Evolutionary conservation across 495 filamentous ascomycete species (phyloP).

Genomic region (Tuber aestivum): DNA sequence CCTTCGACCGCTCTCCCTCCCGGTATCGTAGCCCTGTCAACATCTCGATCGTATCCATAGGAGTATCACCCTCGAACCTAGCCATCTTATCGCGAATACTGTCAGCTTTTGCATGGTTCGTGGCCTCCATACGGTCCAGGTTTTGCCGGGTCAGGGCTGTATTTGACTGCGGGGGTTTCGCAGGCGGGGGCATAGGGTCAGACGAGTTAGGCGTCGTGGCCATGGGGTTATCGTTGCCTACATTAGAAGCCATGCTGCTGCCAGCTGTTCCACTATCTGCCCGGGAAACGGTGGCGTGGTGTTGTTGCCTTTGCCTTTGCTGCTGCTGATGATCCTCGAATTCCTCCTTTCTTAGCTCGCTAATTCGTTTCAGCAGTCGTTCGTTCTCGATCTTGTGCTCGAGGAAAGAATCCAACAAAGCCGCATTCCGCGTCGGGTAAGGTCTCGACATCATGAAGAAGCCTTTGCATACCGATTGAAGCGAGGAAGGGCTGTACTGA

Average conservation of each 20-base stretch:
- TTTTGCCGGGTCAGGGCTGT: conserved; percentile 67
- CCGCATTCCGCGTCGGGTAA: conserved; percentile 81
- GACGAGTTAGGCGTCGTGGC: conserved; percentile 35
- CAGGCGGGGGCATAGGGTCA: conserved; percentile 61
- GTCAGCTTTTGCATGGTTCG: conserved; percentile 59
- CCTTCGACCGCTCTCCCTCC: conserved; percentile 81
- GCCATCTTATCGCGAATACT: conserved; percentile 73
- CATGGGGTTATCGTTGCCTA: conserved; percentile 39
- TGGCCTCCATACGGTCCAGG: conserved; percentile 67
- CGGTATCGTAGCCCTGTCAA: conserved; percentile 82
- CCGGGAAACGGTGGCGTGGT: conserved; percentile 24
- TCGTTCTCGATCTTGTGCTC: conserved; percentile 99
- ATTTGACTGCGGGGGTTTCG: conserved; percentile 57
- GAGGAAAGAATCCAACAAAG: conserved; percentile 82
- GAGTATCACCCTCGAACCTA: conserved; percentile 64
- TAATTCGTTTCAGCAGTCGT: conserved; percentile 72
- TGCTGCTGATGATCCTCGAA: conserved; percentile 62
- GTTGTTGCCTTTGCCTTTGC: conserved; percentile 45
- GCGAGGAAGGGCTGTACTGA: conserved; percentile 56
- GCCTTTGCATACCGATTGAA: conserved; percentile 68
- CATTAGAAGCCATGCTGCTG: conserved; percentile 35
- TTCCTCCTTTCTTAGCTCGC: conserved; percentile 79
- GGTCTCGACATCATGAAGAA: conserved; percentile 92
- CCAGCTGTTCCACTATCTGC: conserved; percentile 35
- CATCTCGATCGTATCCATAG: conserved; percentile 87